A percentile compares a stretch with the other conserved stretches of the same genome.
These are phyloP conservation scores for Cladophialophora bantiana DNA, from an alignment of 2,329 filamentous ascomycete genomes.

Conservation along the genomic window DNA sequence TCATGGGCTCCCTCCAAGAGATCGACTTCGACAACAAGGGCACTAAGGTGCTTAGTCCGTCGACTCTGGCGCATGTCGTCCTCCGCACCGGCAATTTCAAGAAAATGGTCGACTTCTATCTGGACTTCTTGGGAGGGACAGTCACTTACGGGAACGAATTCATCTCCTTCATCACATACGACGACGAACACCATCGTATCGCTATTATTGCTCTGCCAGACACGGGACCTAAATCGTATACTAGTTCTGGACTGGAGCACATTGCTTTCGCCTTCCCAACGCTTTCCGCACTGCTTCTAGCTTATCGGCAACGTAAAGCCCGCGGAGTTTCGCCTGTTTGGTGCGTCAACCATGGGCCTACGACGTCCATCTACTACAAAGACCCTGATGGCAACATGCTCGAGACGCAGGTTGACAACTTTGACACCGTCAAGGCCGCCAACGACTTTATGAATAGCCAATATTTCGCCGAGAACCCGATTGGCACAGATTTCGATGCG, in stretches of 20 bases:
- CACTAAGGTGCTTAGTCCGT: conserved; percentile 14
- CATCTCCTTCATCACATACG: conserved; percentile 18
- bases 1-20: conserved; percentile 3
- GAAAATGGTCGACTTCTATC: conserved; percentile 24
- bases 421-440: conserved; percentile 35
- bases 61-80: conserved; percentile 31
- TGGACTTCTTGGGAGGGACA: conserved; percentile 21
- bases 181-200: conserved; percentile 50
- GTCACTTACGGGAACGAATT: conserved; percentile 18
- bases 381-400: conserved; percentile 59
- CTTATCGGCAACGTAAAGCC: conserved; percentile 46
- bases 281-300: conserved; percentile 40
- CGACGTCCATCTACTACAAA: conserved; percentile 57
- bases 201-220: conserved; percentile 47
- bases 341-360: conserved; percentile 58
- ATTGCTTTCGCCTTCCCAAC: conserved; percentile 11
- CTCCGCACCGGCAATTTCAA: conserved; percentile 24
- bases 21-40: conserved; percentile 8
- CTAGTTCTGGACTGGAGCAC: conserved; percentile 12
- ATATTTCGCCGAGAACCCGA: conserved; percentile 21
- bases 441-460: conserved; percentile 18
- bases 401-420: conserved; percentile 58
- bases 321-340: conserved; percentile 46
- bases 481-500: conserved; percentile 25
- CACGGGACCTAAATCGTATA: neutral